These are phyloP conservation scores for Fonsecaea monophora DNA, from an alignment of 2,329 filamentous ascomycete genomes.

Conservation along the genomic window DNA sequence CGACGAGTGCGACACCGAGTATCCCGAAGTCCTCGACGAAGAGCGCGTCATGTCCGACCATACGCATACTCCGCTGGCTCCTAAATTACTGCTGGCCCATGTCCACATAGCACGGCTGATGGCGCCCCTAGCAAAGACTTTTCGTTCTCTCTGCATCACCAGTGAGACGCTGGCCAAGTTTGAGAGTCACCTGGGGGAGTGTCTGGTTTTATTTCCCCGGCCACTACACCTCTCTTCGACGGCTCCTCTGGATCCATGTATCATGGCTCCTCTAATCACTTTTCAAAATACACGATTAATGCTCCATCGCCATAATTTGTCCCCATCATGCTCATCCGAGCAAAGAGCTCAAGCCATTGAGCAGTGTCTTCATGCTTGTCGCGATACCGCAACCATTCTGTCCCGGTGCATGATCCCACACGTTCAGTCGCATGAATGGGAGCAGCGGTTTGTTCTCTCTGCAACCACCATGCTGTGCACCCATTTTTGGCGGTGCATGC, in stretches of 20 bases:
- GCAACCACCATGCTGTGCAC: conserved; percentile 77
- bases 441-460: conserved; percentile 65
- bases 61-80: conserved; percentile 63
- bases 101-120: conserved; percentile 84
- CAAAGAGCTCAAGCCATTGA: conserved; percentile 75
- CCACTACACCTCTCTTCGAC: conserved; percentile 72
- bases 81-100: conserved; percentile 63
- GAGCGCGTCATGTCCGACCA: conserved; percentile 50
- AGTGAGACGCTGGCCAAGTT: conserved; percentile 74
- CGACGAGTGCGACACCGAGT: conserved; percentile 80
- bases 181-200: conserved; percentile 79
- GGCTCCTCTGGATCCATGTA: conserved; percentile 73
- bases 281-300: conserved; percentile 84
- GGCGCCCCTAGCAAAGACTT: conserved; percentile 72
- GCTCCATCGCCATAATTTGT: conserved; percentile 87
- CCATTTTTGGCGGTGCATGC: conserved; percentile 85
- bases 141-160: conserved; percentile 72
- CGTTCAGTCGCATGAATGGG: conserved; percentile 44
- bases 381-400: conserved; percentile 80
- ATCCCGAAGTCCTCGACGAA: conserved; percentile 83
- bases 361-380: conserved; percentile 74
- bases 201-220: conserved; percentile 75
- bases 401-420: conserved; percentile 66
- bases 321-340: conserved; percentile 70
- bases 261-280: conserved; percentile 76